phyloP scores from a whole-genome alignment of 73 alveolate species.

The Uronychia binucleata region DNA sequence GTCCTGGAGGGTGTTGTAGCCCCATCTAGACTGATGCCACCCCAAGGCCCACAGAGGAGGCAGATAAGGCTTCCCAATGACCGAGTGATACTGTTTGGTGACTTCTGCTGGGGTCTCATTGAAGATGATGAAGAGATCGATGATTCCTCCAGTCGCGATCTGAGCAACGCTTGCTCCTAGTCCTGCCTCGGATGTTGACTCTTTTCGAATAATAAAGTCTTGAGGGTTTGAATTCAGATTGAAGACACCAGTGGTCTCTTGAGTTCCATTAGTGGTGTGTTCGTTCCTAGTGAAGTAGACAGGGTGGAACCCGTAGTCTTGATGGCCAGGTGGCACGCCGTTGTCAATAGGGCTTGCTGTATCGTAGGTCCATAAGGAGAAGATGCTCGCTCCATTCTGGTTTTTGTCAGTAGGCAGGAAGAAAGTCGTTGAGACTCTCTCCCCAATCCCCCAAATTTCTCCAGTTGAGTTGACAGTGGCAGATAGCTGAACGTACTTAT shows the following conservation, averaged over 20 bases:
- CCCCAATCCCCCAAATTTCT: slow-evolving; percentile 62
- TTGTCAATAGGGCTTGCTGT: slow-evolving; percentile 66
- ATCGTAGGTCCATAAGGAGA: slow-evolving; percentile 67
- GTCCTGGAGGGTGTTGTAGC: slow-evolving; percentile 74
- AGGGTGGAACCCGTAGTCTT: slow-evolving; percentile 73
- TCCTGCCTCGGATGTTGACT: not conserved
- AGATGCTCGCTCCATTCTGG: slow-evolving; percentile 23
- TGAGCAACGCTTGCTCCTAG: slow-evolving; percentile 17
- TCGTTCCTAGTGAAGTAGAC: slow-evolving; percentile 42
- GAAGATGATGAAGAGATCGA: slow-evolving; percentile 69
- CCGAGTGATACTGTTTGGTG: slow-evolving; percentile 40
- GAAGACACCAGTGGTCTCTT: slow-evolving; percentile 5
- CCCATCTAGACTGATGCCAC: slow-evolving; percentile 97
- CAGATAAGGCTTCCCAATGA: slow-evolving; percentile 75
- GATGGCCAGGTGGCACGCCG: slow-evolving; percentile 61
- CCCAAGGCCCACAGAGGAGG: slow-evolving; percentile 88
- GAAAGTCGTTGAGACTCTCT: slow-evolving; percentile 50
- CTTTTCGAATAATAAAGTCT: slow-evolving; percentile 40
- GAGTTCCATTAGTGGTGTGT: slow-evolving; percentile 11
- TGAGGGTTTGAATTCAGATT: slow-evolving; percentile 55
- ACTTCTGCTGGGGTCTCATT: slow-evolving; percentile 62
- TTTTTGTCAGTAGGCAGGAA: slow-evolving; percentile 21
- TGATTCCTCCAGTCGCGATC: slow-evolving; percentile 77
- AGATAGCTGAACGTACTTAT: slow-evolving; percentile 1
- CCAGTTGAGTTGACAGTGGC: slow-evolving; percentile 23